Evolutionary conservation across 495 filamentous ascomycete genomes (phyloP), one percentile per base, ranked within the genome.

Genomic region (Penicillium dipodomyicola): DNA sequence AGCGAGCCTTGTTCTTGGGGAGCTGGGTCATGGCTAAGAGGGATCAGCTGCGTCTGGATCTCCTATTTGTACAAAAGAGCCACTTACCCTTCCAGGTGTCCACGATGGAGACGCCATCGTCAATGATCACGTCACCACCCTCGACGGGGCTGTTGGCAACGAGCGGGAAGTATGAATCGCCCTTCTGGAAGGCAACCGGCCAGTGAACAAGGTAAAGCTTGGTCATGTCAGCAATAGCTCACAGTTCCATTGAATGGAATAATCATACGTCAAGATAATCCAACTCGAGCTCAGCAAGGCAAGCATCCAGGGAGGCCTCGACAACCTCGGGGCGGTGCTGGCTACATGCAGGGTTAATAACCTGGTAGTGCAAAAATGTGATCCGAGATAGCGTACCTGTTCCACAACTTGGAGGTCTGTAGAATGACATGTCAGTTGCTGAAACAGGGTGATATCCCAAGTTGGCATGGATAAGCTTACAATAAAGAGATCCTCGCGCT

Each of bases 171-270:
- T 73, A 70, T 11, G 67, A 58, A 49, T 61, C 57, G 58, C 76
- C 76, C 47, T 67, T 67, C 63, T 72, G 65, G 68, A 80, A 80
- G 44, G 77, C 64, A 27, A 78, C 74, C 59, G 78, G 78, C 74
- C 74, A 80, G 72, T 80, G 78, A 46, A 80, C 72, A 40, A 80
- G 77, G 71, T 80, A 80, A 23, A 80, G 74, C 72, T 75, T 12
- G 46, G 2, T n/a, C 10, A 11, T 1, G 17, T 67, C 47, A 60
- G 57, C 33, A 0, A 8, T 12, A 15, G 6, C 29, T 10, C 35
- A 17, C 15, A 2, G 12, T 10, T 3, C 2, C 4, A 3, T 5
- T n/a, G 3, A 12, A 49, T 5, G 29, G n/a, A 2, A 27, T 5
- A 23, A 2, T 44, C 72, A 14, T 70, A 77, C 72, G 57, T 80